Evolutionary conservation across 2,329 filamentous ascomycete genomes (phyloP), one percentile per base, ranked within the genome.

Genomic region (Pseudogymnoascus sp.): DNA sequence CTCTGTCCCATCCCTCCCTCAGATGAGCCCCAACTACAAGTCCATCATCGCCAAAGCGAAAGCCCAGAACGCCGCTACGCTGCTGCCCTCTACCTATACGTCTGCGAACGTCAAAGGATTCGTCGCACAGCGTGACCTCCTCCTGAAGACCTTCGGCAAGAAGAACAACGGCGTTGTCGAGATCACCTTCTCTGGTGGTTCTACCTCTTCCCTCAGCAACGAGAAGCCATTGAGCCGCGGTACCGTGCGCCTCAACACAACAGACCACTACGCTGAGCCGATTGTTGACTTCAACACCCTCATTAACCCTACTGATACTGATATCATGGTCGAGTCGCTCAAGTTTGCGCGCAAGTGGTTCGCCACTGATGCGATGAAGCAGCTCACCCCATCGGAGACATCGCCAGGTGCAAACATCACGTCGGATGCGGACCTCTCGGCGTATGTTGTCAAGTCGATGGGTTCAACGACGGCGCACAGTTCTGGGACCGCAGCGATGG

Each of bases 381-480:
- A 61, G 30, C 64, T 73, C 2, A 61, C 64, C 18, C 67, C 71
- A 14, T 67, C 70, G 2, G 71, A 74, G 63, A 65, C 69, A 7
- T 58, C 63, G 0, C 73, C 74, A 2, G 74, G 73, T 2, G 41
- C 62, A 25, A 37, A 61, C 64, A 35, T 70, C 6, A 65, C 63
- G 9, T 64, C 61, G n/a, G 67, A 71, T 65, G 65, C 65, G 6
- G 66, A 67, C 6, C 54, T 72, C 8, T 62, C 58, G 8, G 64
- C 65, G 25, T 70, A 65, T 60, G 59, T 72, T 38, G 70, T 67
- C 60, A 43, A 65, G 28, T 67, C 50, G 38, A 66, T 77, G 8
- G 54, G 25, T 70, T 74, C 63, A 74, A 66, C 74, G 2, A 74
- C 75, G 60, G 76, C 75, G 64, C 76, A 79, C 68, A 72, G 5